Evolutionary conservation across 2,329 filamentous ascomycete species (phyloP).

Genomic region (Verticillium nonalfalfae): DNA sequence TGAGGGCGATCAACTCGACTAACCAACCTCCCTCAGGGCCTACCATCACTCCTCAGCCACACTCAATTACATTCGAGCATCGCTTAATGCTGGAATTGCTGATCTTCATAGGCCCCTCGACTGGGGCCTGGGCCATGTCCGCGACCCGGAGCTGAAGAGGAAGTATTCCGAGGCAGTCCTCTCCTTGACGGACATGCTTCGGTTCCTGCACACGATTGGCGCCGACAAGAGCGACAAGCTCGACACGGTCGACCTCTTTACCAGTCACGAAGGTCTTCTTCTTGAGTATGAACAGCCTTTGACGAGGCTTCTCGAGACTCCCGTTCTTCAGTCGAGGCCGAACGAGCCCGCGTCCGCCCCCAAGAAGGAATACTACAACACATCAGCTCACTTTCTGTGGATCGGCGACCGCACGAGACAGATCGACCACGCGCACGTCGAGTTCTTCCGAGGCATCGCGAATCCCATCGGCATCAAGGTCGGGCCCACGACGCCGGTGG

Average conservation of each 20-base stretch:
- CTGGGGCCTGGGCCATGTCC: slow-evolving; percentile 90
- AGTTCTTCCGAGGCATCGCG: slow-evolving; percentile 93
- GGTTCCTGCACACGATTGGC: slow-evolving; percentile 91
- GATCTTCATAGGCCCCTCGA: slow-evolving; percentile 90
- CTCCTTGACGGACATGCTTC: slow-evolving; percentile 83
- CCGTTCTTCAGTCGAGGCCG: slow-evolving; percentile 27
- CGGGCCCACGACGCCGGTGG: slow-evolving; percentile 72
- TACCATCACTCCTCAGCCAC: slow-evolving; percentile 96
- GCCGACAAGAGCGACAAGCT: slow-evolving; percentile 79
- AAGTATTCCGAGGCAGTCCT: slow-evolving; percentile 82
- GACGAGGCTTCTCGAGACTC: slow-evolving; percentile 68
- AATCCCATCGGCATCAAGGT: slow-evolving; percentile 98
- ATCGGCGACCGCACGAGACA: slow-evolving; percentile 95
- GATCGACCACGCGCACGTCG: slow-evolving; percentile 87
- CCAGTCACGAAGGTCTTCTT: slow-evolving; percentile 88
- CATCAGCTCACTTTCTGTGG: slow-evolving; percentile 95
- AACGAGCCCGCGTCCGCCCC: slow-evolving; percentile 36
- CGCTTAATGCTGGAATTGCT: slow-evolving; percentile 81
- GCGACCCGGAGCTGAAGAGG: slow-evolving; percentile 72
- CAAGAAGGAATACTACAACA: slow-evolving; percentile 75
- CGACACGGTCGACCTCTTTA: slow-evolving; percentile 90
- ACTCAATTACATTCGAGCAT: slow-evolving; percentile 83
- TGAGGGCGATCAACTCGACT: not conserved
- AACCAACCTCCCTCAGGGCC: slow-evolving; percentile 43
- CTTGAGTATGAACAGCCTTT: slow-evolving; percentile 91